A percentile compares a stretch with the other conserved stretches of the same genome.
Conservation (phyloP, 108 stramenopile species). For the Conticribra guillardii region DNA sequence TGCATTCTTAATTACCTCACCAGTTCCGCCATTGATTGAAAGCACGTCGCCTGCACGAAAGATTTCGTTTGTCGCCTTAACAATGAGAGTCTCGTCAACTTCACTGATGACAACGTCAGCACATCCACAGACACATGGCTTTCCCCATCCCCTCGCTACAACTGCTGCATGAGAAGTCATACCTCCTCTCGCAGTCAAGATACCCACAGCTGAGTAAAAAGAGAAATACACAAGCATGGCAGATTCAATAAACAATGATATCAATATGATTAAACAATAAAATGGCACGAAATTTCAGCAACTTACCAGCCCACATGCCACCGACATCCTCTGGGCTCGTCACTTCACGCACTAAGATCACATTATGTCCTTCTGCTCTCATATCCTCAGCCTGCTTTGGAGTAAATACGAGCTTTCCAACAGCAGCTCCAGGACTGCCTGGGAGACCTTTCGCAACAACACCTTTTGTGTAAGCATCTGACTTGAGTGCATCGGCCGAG, state of each 20-base stretch:
- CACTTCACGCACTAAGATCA: constrained; percentile 81
- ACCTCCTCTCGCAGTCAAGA: constrained; percentile 85
- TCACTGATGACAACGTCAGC: constrained; percentile 69
- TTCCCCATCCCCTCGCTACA: constrained; percentile 91
- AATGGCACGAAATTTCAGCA: neutral
- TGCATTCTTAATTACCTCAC: constrained; percentile 66
- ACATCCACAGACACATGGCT: constrained; percentile 89
- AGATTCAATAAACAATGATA: neutral
- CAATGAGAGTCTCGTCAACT: constrained; percentile 57
- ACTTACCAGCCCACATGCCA: constrained; percentile 78
- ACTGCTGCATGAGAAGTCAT: constrained; percentile 90
- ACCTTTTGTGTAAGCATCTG: constrained; percentile 61
- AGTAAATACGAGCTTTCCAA: constrained; percentile 82
- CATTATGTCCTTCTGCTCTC: constrained; percentile 60
- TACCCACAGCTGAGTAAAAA: constrained; percentile 74
- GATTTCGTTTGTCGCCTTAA: constrained; percentile 53
- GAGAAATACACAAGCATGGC: neutral
- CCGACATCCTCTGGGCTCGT: constrained; percentile 80
- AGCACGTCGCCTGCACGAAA: constrained; percentile 79
- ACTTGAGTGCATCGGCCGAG: constrained; percentile 54
- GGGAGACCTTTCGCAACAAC: constrained; percentile 83
- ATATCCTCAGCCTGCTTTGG: constrained; percentile 76
- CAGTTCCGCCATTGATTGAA: constrained; percentile 81
- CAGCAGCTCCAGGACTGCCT: constrained; percentile 86
- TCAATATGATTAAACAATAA: neutral